Evolutionary conservation across 78 protist genomes (phyloP).

Genomic region (Dictyostelium capitatum): DNA sequence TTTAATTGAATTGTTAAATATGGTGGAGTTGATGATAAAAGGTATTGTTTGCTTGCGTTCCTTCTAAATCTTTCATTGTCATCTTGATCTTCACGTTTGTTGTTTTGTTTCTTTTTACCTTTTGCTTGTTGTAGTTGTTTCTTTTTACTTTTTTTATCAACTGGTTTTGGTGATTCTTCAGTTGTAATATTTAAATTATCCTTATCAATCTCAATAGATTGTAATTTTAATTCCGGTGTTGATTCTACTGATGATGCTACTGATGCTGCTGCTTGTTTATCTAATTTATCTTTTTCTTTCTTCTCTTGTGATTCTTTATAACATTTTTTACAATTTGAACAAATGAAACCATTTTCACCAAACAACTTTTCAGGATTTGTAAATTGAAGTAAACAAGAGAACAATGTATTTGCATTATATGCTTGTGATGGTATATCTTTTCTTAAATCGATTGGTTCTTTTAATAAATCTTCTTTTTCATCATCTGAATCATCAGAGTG

Average conservation of each 20-base stretch:
- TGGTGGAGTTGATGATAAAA: constrained; percentile 70
- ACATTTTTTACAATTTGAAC: constrained; percentile 55
- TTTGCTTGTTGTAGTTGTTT: background rate
- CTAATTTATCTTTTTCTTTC: background rate
- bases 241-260: background rate
- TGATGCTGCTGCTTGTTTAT: background rate
- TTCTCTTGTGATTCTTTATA: background rate
- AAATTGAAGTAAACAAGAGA: constrained; percentile 63
- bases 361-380: constrained; percentile 74
- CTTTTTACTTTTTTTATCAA: constrained; percentile 21
- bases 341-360: constrained; percentile 76
- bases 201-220: background rate
- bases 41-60: constrained; percentile 77
- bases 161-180: background rate
- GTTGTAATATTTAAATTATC: background rate
- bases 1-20: constrained; percentile 64
- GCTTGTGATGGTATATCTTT: constrained; percentile 60
- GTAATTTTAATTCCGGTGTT: background rate
- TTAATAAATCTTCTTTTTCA: constrained; percentile 33
- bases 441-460: constrained; percentile 69
- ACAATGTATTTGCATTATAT: background rate
- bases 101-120: background rate
- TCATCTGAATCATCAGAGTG: background rate
- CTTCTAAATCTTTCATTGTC: constrained; percentile 38
- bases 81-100: constrained; percentile 26